Conservation (phyloP, 1,139 yeast genomes). For the Scheffersomyces segobiensis region DNA sequence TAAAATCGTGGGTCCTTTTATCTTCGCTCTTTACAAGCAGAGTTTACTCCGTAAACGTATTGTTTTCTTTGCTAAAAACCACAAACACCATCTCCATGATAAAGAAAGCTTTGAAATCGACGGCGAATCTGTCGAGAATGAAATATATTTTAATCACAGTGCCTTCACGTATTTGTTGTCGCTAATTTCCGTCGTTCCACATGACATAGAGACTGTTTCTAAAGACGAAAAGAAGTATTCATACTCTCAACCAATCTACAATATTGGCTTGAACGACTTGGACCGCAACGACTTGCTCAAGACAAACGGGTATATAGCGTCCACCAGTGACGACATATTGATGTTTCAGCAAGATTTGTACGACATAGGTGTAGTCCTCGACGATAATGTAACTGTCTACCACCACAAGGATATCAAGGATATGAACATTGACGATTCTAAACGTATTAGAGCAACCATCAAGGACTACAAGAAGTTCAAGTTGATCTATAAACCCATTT, state of each 20-base stretch:
- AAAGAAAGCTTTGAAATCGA: slow-evolving; percentile 3
- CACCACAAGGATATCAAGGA: slow-evolving; percentile 7
- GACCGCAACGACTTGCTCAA: slow-evolving; percentile 14
- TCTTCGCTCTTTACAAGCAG: slow-evolving; percentile 71
- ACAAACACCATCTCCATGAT: slow-evolving; percentile 2
- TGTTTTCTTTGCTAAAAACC: slow-evolving; percentile 47
- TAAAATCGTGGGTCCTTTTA: slow-evolving; percentile 65
- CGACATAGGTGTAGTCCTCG: slow-evolving; percentile 46
- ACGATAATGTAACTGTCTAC: slow-evolving; percentile 9
- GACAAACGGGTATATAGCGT: slow-evolving; percentile 52
- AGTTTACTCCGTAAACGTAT: slow-evolving; percentile 63
- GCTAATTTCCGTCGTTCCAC: slow-evolving; percentile 39
- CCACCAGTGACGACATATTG: slow-evolving; percentile 72
- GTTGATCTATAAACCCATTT: slow-evolving; percentile 29
- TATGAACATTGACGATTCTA: slow-evolving; percentile 9
- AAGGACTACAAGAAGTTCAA: slow-evolving; percentile 42
- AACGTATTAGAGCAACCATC: slow-evolving; percentile 28
- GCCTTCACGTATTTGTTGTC: slow-evolving; percentile 39
- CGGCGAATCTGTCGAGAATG: slow-evolving; percentile 1
- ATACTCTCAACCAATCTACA: slow-evolving; percentile 55
- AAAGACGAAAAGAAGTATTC: slow-evolving; percentile 15
- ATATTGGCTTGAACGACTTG: slow-evolving; percentile 64
- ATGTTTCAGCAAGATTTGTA: slow-evolving; percentile 55
- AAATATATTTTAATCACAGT: slow-evolving; percentile 14
- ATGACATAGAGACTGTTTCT: slow-evolving; percentile 22